Evolutionary conservation across 805 yeast species (phyloP).

Genomic region (Kazachstania psychrophila): DNA sequence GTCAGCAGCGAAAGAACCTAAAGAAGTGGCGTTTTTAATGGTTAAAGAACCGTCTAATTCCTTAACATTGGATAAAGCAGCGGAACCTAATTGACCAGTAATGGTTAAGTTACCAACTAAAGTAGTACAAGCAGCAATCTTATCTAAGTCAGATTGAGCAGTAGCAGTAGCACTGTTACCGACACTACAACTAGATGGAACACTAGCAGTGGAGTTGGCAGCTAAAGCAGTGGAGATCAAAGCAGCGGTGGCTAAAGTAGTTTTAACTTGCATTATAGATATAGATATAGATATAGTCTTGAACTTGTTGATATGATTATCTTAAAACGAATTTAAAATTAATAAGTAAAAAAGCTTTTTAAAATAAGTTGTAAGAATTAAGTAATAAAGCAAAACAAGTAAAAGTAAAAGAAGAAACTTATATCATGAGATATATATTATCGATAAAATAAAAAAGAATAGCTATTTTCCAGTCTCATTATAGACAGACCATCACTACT

Average conservation of each 20-base stretch:
- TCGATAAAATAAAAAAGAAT: too few species aligned
- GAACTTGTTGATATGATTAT: too few species aligned
- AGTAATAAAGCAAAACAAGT: too few species aligned
- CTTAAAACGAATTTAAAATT: too few species aligned
- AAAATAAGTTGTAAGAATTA: too few species aligned
- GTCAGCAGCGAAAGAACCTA: slow-evolving; percentile 69
- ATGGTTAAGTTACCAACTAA: slow-evolving; percentile 72
- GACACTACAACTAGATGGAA: slow-evolving; percentile 60
- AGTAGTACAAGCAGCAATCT: slow-evolving; percentile 62
- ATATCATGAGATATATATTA: too few species aligned
- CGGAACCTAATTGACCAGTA: slow-evolving; percentile 52
- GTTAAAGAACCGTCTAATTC: slow-evolving; percentile 69
- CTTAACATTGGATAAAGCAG: slow-evolving; percentile 65
- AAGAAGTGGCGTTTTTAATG: slow-evolving; percentile 53
- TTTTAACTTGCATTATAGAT: slow-evolving; percentile 44
- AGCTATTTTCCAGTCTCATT: too few species aligned
- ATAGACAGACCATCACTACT: too few species aligned
- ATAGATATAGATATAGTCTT: too few species aligned
- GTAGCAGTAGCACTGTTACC: slow-evolving; percentile 58
- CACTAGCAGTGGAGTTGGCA: slow-evolving; percentile 13
- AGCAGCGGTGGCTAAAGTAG: slow-evolving; percentile 37
- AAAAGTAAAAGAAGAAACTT: too few species aligned
- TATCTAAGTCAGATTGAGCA: slow-evolving; percentile 69
- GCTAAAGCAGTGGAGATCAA: slow-evolving; percentile 41
- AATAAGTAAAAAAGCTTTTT: too few species aligned